These are phyloP conservation scores for Penicillium sumatraense DNA, from an alignment of 2,329 filamentous ascomycete genomes.

Conservation along the genomic window DNA sequence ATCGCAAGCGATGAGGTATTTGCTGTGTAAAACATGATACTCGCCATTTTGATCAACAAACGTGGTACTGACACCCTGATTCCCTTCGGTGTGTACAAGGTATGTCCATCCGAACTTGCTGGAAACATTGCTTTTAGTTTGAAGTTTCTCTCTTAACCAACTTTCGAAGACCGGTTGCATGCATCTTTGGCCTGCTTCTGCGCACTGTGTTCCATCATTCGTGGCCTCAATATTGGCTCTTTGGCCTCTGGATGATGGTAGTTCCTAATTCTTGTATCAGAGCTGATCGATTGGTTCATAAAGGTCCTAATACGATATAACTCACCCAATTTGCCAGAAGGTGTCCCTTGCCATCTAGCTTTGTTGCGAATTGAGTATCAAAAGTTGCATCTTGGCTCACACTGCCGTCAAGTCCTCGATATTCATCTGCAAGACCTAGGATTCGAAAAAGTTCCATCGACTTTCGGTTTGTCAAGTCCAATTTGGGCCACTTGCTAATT, in stretches of 20 bases:
- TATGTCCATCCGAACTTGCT: constrained; percentile 38
- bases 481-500: constrained; percentile 45
- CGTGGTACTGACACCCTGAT: constrained; percentile 17
- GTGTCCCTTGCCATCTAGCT: not conserved
- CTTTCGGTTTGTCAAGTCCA: constrained; percentile 43
- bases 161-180: not conserved
- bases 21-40: constrained; percentile 21
- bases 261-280: not conserved
- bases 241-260: constrained; percentile 1
- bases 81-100: constrained; percentile 21
- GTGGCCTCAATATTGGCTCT: not conserved
- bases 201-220: constrained; percentile 1
- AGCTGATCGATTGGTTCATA: not conserved
- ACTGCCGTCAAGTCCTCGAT: constrained; percentile 18
- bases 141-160: not conserved
- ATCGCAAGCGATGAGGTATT: constrained; percentile 34
- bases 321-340: constrained; percentile 1
- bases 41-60: constrained; percentile 24
- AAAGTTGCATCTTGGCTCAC: constrained; percentile 8
- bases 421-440: constrained; percentile 34
- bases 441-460: constrained; percentile 41
- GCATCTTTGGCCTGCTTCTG: constrained; percentile 1
- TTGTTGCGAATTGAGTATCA: constrained; percentile 5
- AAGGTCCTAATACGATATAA: not conserved
- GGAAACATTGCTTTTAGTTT: constrained; percentile 16